A percentile compares a stretch with the other conserved stretches of the same genome.
Conservation (phyloP, 2,329 filamentous ascomycete species). For the Cladophialophora carrionii region DNA sequence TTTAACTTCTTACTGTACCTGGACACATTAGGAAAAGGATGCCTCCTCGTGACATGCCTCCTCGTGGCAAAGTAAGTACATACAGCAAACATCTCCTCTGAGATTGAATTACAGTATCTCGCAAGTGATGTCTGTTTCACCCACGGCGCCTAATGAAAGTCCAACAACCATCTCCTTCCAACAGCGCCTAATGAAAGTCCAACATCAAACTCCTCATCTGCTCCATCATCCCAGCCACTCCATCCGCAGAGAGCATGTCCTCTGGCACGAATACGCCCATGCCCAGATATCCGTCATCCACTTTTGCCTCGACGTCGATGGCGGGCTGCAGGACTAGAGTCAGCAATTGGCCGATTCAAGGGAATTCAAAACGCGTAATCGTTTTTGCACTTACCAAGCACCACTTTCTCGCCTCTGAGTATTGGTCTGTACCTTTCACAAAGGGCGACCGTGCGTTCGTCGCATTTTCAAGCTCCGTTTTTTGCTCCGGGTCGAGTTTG, state of each 20-base stretch:
- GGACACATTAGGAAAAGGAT: no score
- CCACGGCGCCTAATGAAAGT: neutral
- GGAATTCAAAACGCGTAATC: neutral
- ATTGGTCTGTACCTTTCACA: conserved; percentile 7
- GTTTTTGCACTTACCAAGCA: conserved; percentile 35
- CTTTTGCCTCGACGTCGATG: conserved; percentile 60
- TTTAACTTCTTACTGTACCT: no score
- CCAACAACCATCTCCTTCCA: no score
- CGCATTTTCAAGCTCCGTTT: neutral
- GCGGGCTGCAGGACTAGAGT: conserved; percentile 48
- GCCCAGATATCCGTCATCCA: conserved; percentile 53
- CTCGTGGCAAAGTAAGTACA: no score
- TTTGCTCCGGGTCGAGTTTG: conserved; percentile 12
- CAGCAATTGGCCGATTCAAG: neutral
- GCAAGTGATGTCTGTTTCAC: no score
- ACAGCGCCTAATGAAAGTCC: neutral
- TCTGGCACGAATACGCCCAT: conserved; percentile 58
- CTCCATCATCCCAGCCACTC: conserved; percentile 21
- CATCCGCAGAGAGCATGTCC: conserved; percentile 47
- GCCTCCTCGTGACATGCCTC: no score
- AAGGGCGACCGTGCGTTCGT: conserved; percentile 28
- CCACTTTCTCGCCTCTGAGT: conserved; percentile 15
- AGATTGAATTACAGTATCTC: no score
- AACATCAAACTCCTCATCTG: conserved; percentile 24
- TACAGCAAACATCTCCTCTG: no score